Evolutionary conservation across 2,329 filamentous ascomycete genomes (phyloP).

Genomic region (Botrytis fabae): DNA sequence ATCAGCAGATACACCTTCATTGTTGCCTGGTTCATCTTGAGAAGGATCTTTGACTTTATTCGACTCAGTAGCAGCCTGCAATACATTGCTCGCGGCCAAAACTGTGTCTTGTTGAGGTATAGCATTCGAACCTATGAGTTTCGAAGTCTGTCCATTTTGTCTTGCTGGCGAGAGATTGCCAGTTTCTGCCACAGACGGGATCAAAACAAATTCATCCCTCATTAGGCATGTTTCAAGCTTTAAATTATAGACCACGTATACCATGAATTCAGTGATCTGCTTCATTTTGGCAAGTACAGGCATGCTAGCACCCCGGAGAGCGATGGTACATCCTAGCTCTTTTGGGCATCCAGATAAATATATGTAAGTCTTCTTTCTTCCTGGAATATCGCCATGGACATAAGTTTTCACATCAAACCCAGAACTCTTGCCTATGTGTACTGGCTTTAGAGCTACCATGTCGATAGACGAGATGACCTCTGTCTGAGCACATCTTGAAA

Average conservation of each 20-base stretch:
- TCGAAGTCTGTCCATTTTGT: slow-evolving; percentile 27
- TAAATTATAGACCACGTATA: slow-evolving; percentile 97
- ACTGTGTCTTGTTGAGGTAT: slow-evolving; percentile 27
- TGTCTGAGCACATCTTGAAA: slow-evolving; percentile 87
- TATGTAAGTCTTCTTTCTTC: slow-evolving; percentile 90
- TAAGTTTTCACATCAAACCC: slow-evolving; percentile 97
- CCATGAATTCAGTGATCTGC: slow-evolving; percentile 95
- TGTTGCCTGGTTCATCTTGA: not conserved
- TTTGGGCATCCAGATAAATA: slow-evolving; percentile 89
- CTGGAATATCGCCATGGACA: slow-evolving; percentile 71
- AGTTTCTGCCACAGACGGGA: slow-evolving; percentile 63
- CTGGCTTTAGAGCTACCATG: slow-evolving; percentile 75
- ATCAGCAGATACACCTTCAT: not conserved
- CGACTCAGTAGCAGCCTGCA: slow-evolving; percentile 32
- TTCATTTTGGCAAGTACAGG: slow-evolving; percentile 77
- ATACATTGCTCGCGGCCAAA: slow-evolving; percentile 34
- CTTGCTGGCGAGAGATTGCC: slow-evolving; percentile 44
- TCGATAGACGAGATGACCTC: slow-evolving; percentile 93
- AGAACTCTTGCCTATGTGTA: slow-evolving; percentile 75
- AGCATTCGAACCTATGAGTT: slow-evolving; percentile 21
- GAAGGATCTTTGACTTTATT: slow-evolving; percentile 21
- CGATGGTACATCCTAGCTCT: slow-evolving; percentile 92
- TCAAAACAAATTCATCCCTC: slow-evolving; percentile 85
- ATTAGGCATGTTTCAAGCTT: slow-evolving; percentile 94
- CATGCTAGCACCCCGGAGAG: slow-evolving; percentile 77